These are phyloP conservation scores for Globisporangium irregulare DNA, from an alignment of 352 stramenopile species.

Conservation along the genomic window DNA sequence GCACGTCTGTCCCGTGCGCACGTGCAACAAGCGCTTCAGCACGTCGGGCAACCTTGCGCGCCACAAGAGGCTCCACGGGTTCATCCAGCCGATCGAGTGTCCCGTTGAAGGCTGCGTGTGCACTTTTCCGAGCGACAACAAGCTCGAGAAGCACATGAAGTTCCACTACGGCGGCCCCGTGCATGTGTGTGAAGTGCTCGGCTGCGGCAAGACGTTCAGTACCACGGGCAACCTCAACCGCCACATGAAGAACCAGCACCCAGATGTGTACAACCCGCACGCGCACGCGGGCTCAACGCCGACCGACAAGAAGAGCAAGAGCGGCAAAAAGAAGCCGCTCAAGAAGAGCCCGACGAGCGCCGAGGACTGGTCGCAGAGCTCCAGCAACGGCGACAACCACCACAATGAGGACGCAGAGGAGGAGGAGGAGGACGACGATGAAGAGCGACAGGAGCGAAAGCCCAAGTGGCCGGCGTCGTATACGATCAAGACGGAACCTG, in stretches of 20 bases:
- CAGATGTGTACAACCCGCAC: slow-evolving; percentile 14
- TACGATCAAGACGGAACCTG: neutral
- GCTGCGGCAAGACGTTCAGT: slow-evolving; percentile 60
- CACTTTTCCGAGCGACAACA: slow-evolving; percentile 40
- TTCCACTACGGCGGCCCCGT: slow-evolving; percentile 38
- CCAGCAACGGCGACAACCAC: slow-evolving; percentile 5
- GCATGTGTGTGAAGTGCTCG: neutral
- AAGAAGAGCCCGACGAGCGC: slow-evolving; percentile 14
- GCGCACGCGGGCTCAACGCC: neutral
- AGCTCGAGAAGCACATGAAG: slow-evolving; percentile 52
- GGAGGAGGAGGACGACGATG: neutral
- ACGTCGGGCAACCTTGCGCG: slow-evolving; percentile 52
- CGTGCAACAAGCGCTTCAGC: slow-evolving; percentile 49
- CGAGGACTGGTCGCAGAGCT: slow-evolving; percentile 15
- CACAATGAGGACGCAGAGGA: neutral
- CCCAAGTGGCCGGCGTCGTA: neutral
- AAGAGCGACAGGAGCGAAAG: slow-evolving; percentile 1
- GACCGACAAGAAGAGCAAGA: neutral
- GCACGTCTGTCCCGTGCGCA: slow-evolving; percentile 40
- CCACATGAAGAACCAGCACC: slow-evolving; percentile 21
- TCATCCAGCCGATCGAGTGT: slow-evolving; percentile 36
- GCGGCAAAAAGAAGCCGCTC: neutral
- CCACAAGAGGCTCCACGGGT: slow-evolving; percentile 50
- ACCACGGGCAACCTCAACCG: slow-evolving; percentile 55
- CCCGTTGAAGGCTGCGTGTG: slow-evolving; percentile 33